Evolutionary conservation across 495 filamentous ascomycete genomes (phyloP).

Genomic region (Neurospora pannonica): DNA sequence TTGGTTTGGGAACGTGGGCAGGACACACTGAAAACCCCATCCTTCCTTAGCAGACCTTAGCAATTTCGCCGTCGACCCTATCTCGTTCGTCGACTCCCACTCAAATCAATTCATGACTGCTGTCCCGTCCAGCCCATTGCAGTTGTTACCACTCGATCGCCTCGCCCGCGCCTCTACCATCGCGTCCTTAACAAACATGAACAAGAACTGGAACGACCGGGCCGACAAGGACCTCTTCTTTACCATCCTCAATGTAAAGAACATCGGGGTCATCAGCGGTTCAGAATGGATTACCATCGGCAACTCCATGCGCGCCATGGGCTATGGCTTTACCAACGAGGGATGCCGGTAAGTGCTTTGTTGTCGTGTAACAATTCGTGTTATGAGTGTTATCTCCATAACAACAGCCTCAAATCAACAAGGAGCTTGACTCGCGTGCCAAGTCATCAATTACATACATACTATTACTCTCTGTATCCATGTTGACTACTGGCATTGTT

Average conservation of each 20-base stretch:
- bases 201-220: conserved; percentile 45
- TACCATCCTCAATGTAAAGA: conserved; percentile 45
- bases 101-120: background rate
- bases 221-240: conserved; percentile 47
- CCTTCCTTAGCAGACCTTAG: conserved; percentile 26
- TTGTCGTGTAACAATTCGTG: conserved; percentile 1
- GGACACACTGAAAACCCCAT: conserved; percentile 11
- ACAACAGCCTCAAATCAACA: background rate
- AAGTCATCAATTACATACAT: background rate
- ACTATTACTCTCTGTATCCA: background rate
- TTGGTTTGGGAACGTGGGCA: conserved; percentile 14
- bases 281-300: conserved; percentile 44
- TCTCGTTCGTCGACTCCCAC: conserved; percentile 8
- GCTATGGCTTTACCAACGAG: conserved; percentile 46
- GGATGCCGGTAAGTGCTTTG: conserved; percentile 39
- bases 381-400: background rate
- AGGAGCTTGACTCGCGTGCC: background rate
- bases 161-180: background rate
- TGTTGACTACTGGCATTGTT: background rate
- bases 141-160: background rate
- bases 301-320: conserved; percentile 39
- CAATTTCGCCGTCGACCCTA: conserved; percentile 17
- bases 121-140: background rate
- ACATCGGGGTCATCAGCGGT: conserved; percentile 45
- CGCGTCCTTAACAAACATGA: conserved; percentile 21